These are phyloP conservation scores for Solanum appendiculatum DNA, from an alignment of 257 asterid species.

Conservation along the genomic window DNA sequence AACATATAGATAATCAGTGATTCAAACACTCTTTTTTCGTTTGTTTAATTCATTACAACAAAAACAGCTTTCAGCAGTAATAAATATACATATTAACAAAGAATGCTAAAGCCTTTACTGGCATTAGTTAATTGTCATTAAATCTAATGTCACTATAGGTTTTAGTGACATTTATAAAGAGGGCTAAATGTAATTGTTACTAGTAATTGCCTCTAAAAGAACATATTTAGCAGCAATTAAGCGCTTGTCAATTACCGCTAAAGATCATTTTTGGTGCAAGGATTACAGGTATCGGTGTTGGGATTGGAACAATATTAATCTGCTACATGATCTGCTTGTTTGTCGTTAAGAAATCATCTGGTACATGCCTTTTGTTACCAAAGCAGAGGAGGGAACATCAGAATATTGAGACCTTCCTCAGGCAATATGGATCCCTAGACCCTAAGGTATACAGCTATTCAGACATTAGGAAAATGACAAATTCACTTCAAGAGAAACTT, in stretches of 20 bases:
- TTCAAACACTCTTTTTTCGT: not conserved
- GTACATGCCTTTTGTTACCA: not conserved
- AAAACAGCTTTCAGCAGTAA: no score
- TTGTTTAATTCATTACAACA: not conserved
- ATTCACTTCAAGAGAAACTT: constrained; percentile 4
- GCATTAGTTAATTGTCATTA: no score
- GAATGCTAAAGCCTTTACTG: no score
- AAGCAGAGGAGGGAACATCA: not conserved
- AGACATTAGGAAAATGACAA: constrained; percentile 1
- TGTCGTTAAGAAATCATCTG: not conserved
- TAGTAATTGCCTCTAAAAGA: no score
- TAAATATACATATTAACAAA: no score
- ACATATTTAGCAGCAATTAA: no score
- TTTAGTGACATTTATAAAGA: no score
- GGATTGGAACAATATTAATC: not conserved
- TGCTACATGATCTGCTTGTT: not conserved
- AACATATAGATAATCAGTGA: not conserved
- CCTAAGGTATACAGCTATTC: not conserved
- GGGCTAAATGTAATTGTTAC: no score
- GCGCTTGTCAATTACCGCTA: no score
- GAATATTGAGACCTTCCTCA: not conserved
- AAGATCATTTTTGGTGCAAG: no score
- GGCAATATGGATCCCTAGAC: not conserved
- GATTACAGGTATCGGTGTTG: not conserved
- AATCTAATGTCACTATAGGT: no score